These are phyloP conservation scores for Lodderomyces margitis DNA, from an alignment of 1,139 yeast genomes.

Conservation along the genomic window DNA sequence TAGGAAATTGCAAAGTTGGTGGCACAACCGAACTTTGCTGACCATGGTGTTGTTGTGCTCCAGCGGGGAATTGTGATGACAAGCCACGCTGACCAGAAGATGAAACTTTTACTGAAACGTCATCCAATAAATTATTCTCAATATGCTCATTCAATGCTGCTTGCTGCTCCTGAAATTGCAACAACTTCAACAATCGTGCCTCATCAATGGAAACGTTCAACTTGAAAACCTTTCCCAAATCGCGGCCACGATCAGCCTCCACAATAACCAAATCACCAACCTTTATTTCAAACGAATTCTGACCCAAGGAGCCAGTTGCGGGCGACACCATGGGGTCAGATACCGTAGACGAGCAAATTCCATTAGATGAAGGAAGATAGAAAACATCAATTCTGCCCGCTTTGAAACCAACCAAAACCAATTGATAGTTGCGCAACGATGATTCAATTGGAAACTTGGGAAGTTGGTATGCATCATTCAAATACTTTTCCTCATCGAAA, in stretches of 20 bases:
- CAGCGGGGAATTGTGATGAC: too few species aligned
- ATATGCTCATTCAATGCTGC: conserved; percentile 40
- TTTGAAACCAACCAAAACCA: conserved; percentile 77
- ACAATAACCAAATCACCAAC: conserved; percentile 84
- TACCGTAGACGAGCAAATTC: not conserved
- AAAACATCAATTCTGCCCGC: conserved; percentile 85
- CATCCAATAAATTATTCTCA: conserved; percentile 17
- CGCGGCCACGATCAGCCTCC: conserved; percentile 97
- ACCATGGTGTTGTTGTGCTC: conserved; percentile 4
- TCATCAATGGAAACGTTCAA: conserved; percentile 68
- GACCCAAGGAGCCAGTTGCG: conserved; percentile 7
- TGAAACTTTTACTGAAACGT: conserved; percentile 23
- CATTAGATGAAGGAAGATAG: conserved; percentile 47
- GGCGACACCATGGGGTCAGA: conserved; percentile 5
- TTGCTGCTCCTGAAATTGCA: conserved; percentile 58
- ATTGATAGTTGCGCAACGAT: conserved; percentile 31
- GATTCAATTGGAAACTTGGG: conserved; percentile 44
- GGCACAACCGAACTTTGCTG: conserved; percentile 24
- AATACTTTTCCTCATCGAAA: conserved; percentile 28
- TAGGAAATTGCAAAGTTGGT: conserved; percentile 57
- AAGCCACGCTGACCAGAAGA: too few species aligned
- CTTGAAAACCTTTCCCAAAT: conserved; percentile 76
- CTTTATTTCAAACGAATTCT: conserved; percentile 24
- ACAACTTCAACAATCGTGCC: conserved; percentile 50
- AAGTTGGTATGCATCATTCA: conserved; percentile 34